Conservation (phyloP, 768 basidiomycete species). For the Leccinellum luteum region DNA sequence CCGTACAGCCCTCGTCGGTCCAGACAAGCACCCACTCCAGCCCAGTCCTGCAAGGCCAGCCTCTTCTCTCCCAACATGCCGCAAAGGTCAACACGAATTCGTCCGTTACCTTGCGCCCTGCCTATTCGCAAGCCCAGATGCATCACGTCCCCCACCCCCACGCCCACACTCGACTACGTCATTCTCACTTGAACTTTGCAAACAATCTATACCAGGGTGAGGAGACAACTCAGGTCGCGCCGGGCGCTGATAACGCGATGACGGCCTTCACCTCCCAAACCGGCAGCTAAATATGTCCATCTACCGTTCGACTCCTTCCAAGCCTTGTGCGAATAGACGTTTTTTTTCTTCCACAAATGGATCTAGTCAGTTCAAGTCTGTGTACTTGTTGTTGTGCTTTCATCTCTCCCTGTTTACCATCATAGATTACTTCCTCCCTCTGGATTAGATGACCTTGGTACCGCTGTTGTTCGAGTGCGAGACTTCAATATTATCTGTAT, state of each 20-base stretch:
- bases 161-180: slow-evolving; percentile 72
- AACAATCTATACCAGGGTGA: slow-evolving; percentile 36
- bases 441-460: slow-evolving; percentile 26
- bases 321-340: slow-evolving; percentile 6
- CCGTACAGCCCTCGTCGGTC: slow-evolving; percentile 23
- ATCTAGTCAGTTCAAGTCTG: slow-evolving; percentile 17
- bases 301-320: not conserved
- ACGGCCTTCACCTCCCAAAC: slow-evolving; percentile 45
- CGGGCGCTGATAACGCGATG: slow-evolving; percentile 42
- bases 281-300: slow-evolving; percentile 16
- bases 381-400: slow-evolving; percentile 20
- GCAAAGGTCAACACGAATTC: slow-evolving; percentile 34
- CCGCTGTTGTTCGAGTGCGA: slow-evolving; percentile 15
- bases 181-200: slow-evolving; percentile 50
- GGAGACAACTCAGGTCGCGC: slow-evolving; percentile 25
- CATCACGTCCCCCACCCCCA: slow-evolving; percentile 82
- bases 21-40: slow-evolving; percentile 22
- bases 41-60: slow-evolving; percentile 12
- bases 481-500: slow-evolving; percentile 1
- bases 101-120: slow-evolving; percentile 52
- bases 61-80: slow-evolving; percentile 23
- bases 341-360: not conserved
- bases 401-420: slow-evolving; percentile 13
- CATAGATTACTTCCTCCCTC: slow-evolving; percentile 27
- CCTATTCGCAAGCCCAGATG: slow-evolving; percentile 61